These are phyloP conservation scores for Plasmodium yoelii DNA, from an alignment of 169 alveolate genomes.

Conservation along the genomic window DNA sequence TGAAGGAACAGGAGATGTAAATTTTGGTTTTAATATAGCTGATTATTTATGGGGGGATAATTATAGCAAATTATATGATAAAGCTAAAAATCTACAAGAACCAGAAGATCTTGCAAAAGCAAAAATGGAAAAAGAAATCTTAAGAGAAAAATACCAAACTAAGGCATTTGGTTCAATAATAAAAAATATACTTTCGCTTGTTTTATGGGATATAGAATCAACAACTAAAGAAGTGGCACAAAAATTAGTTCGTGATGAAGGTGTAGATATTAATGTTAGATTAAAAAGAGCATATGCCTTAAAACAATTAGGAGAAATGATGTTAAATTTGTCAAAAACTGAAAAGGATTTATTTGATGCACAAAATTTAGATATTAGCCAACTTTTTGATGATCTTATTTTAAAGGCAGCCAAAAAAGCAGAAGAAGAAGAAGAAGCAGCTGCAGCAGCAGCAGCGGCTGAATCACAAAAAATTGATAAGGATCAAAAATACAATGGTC, in stretches of 20 bases:
- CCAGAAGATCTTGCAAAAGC: not conserved
- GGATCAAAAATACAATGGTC: too few species aligned
- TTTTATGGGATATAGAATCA: conserved; percentile 84
- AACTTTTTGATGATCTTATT: conserved; percentile 75
- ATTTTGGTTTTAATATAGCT: too few species aligned
- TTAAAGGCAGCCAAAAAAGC: conserved; percentile 67
- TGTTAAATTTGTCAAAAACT: conserved; percentile 77
- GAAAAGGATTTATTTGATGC: conserved; percentile 46
- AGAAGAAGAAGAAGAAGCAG: conserved; percentile 10
- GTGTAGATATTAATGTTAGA: conserved; percentile 72
- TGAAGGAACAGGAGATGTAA: too few species aligned
- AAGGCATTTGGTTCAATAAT: conserved; percentile 50
- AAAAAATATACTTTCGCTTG: conserved; percentile 76
- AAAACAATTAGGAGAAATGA: conserved; percentile 76
- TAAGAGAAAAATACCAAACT: conserved; percentile 56
- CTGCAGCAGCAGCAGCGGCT: conserved; percentile 11
- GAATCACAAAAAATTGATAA: not conserved
- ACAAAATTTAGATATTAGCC: conserved; percentile 61
- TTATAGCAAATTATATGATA: not conserved
- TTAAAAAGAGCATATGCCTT: conserved; percentile 80
- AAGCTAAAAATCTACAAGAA: not conserved
- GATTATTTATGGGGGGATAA: too few species aligned
- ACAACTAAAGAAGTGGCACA: conserved; percentile 82
- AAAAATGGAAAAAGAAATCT: conserved; percentile 21
- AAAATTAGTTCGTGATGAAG: conserved; percentile 82